phyloP scores from a whole-genome alignment of 805 yeast genomes.

The Spathaspora girioi region DNA sequence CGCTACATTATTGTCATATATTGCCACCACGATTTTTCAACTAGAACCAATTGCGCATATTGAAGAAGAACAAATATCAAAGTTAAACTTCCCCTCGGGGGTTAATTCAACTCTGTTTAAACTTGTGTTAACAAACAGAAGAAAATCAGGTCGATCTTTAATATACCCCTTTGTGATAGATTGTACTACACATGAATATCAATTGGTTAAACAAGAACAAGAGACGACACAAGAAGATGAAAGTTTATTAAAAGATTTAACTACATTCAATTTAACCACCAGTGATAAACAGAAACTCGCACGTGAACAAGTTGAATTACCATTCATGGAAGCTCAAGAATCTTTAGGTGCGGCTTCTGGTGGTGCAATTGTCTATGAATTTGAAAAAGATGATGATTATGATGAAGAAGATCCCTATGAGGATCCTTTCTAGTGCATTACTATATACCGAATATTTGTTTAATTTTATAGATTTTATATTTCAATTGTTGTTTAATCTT shows the following conservation, averaged over 20 bases:
- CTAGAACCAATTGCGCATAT: conserved; percentile 41
- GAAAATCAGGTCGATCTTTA: conserved; percentile 82
- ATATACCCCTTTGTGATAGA: conserved; percentile 54
- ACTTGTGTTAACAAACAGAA: conserved; percentile 57
- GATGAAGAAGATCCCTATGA: conserved; percentile 98
- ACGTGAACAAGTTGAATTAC: conserved; percentile 81
- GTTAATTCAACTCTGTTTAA: conserved; percentile 47
- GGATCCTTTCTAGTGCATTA: conserved; percentile 87
- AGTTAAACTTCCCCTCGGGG: conserved; percentile 48
- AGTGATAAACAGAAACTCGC: conserved; percentile 73
- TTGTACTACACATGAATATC: conserved; percentile 41
- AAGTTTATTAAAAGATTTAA: conserved; percentile 61
- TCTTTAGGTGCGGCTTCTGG: conserved; percentile 51
- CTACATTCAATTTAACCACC: conserved; percentile 84
- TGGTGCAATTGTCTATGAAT: conserved; percentile 94
- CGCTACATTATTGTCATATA: conserved; percentile 52
- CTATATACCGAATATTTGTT: not conserved
- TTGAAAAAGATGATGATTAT: conserved; percentile 94
- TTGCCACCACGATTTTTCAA: conserved; percentile 73
- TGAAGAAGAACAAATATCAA: conserved; percentile 48
- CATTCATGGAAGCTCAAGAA: conserved; percentile 86
- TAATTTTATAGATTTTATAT: not conserved
- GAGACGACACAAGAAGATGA: conserved; percentile 41
- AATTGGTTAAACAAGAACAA: conserved; percentile 19
- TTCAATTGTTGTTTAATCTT: conserved; percentile 7